phyloP scores from a whole-genome alignment of 352 stramenopile species.

The Pythium aristosporum region DNA sequence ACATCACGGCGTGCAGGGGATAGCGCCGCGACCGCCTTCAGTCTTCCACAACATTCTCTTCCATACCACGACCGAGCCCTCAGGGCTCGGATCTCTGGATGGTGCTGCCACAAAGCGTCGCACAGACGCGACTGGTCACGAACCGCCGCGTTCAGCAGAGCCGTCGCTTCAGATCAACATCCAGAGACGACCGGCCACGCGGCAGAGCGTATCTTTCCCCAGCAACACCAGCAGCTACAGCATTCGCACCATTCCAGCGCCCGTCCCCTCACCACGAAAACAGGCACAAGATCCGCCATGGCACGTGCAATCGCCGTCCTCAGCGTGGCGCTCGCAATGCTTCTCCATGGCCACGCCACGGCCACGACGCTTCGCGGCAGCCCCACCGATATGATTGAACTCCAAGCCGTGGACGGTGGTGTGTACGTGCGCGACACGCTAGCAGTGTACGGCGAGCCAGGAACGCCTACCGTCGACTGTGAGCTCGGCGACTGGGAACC shows the following conservation, averaged over 20 bases:
- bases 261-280: no score
- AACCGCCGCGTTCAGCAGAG: no score
- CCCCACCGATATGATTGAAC: background rate
- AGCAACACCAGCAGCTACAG: background rate
- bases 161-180: no score
- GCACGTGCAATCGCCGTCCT: background rate
- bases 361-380: background rate
- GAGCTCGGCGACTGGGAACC: background rate
- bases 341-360: background rate
- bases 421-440: background rate
- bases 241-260: background rate
- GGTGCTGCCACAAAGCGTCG: no score
- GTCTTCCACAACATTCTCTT: no score
- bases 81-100: no score
- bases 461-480: background rate
- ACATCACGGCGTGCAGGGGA: no score
- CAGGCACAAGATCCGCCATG: background rate
- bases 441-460: background rate
- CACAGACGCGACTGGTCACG: background rate
- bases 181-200: no score
- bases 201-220: background rate
- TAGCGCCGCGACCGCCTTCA: no score
- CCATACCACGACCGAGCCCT: no score
- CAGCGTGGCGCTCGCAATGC: background rate
- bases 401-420: background rate